Conservation (phyloP, 805 yeast genomes). For the Lachancea cidri region DNA sequence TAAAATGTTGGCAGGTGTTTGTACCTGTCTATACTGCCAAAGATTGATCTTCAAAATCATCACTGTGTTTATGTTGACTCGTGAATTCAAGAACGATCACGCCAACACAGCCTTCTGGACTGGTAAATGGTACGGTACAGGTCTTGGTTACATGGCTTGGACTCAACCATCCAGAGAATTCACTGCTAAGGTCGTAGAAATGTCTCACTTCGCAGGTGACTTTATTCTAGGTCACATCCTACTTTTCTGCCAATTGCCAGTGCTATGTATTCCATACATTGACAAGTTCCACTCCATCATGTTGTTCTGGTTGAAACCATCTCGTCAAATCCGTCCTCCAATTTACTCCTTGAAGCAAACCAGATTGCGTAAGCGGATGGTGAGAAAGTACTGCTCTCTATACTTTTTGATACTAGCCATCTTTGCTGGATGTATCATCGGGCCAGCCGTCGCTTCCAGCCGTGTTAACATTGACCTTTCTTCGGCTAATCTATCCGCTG, state of each 20-base stretch:
- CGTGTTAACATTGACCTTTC: constrained; percentile 37
- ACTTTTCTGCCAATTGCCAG: constrained; percentile 84
- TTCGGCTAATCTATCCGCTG: constrained; percentile 31
- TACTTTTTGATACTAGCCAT: constrained; percentile 65
- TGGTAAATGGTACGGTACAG: constrained; percentile 97
- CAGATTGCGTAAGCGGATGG: constrained; percentile 95
- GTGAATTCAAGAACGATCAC: constrained; percentile 95
- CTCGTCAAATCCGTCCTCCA: constrained; percentile 96
- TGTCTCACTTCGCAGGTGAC: constrained; percentile 95
- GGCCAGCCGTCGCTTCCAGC: constrained; percentile 84
- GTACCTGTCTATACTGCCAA: constrained; percentile 81
- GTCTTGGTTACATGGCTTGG: constrained; percentile 89
- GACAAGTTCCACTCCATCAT: constrained; percentile 98
- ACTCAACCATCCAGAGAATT: constrained; percentile 96
- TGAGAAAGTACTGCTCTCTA: constrained; percentile 81
- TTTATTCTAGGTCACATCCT: constrained; percentile 88
- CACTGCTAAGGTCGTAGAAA: constrained; percentile 86
- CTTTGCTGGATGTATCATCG: constrained; percentile 74
- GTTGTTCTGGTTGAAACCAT: constrained; percentile 98
- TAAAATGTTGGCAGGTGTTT: constrained; percentile 80
- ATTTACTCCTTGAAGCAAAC: constrained; percentile 95
- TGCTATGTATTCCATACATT: constrained; percentile 75
- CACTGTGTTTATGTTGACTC: constrained; percentile 72
- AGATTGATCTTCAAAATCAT: constrained; percentile 80
- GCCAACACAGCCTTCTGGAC: constrained; percentile 99